Conservation (phyloP, 1,284 basidiomycete genomes). For the Mycosarcoma mackinlayi region DNA sequence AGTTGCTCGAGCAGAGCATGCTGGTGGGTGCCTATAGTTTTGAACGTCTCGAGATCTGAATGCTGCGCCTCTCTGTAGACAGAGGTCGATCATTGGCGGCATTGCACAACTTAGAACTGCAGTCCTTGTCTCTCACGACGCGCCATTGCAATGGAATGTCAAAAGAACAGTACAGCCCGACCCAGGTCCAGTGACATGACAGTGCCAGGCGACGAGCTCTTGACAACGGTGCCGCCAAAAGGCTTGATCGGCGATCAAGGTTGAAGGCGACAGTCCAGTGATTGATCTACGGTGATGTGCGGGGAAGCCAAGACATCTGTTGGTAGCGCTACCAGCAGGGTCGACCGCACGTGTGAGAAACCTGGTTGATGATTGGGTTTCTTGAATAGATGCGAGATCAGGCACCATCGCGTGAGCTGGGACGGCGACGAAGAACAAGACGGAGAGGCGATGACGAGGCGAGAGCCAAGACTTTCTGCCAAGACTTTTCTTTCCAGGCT, state of each 20-base stretch:
- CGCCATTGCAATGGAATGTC: not conserved
- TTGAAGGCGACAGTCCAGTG: not conserved
- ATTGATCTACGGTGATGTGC: not conserved
- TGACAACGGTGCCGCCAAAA: no score
- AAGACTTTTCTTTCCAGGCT: conserved; percentile 23
- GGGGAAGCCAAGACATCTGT: not conserved
- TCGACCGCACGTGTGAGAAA: not conserved
- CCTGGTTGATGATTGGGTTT: not conserved
- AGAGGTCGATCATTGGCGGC: no score
- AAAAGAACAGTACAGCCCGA: not conserved
- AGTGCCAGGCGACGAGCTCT: no score
- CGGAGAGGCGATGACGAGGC: not conserved
- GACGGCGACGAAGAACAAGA: not conserved
- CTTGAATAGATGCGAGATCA: not conserved
- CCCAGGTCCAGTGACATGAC: no score
- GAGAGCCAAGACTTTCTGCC: conserved; percentile 23
- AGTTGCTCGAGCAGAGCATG: conserved; percentile 49
- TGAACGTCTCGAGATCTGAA: conserved; percentile 46
- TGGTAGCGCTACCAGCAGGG: not conserved
- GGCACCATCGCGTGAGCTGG: not conserved
- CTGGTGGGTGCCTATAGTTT: conserved; percentile 51
- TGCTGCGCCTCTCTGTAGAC: no score
- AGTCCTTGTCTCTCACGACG: no score
- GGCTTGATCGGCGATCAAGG: not conserved
- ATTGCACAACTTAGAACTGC: no score